Conservation (phyloP, 2,329 filamentous ascomycete species). For the Rhynchosporium secalis region DNA sequence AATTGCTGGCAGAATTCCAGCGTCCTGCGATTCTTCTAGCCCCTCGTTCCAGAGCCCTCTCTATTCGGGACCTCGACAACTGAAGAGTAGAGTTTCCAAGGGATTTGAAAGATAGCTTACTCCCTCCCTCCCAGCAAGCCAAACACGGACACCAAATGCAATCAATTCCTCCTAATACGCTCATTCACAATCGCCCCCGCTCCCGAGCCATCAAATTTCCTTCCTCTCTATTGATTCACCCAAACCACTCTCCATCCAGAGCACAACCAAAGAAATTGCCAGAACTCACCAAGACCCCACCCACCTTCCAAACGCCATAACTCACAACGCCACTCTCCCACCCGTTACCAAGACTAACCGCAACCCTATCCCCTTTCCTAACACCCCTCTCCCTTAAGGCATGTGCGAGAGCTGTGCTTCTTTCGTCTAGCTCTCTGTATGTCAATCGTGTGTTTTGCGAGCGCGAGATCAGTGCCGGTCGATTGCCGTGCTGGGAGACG, state of each 20-base stretch:
- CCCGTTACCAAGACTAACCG: conserved; percentile 82
- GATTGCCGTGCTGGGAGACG: conserved; percentile 64
- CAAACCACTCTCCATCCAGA: background rate
- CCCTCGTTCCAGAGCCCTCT: background rate
- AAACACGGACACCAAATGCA: too few species aligned
- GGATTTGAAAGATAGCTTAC: too few species aligned
- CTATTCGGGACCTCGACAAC: too few species aligned
- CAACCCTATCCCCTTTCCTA: conserved; percentile 79
- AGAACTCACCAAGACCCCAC: conserved; percentile 71
- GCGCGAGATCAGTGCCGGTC: conserved; percentile 56
- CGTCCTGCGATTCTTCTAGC: too few species aligned
- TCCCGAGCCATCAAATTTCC: background rate
- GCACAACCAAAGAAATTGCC: background rate
- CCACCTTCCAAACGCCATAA: conserved; percentile 91
- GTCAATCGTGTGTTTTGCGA: conserved; percentile 59
- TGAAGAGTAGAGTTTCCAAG: too few species aligned
- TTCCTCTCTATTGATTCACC: background rate
- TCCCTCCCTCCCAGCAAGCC: too few species aligned
- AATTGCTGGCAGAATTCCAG: too few species aligned
- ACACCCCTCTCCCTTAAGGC: conserved; percentile 72
- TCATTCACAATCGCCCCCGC: too few species aligned
- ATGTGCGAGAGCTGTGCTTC: conserved; percentile 73
- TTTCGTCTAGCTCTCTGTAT: conserved; percentile 71
- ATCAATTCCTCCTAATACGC: too few species aligned
- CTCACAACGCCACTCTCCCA: conserved; percentile 81